Evolutionary conservation across 225 moss, liverwort and hornwort genomes (phyloP).

Genomic region (Takakia lepidozioides): DNA sequence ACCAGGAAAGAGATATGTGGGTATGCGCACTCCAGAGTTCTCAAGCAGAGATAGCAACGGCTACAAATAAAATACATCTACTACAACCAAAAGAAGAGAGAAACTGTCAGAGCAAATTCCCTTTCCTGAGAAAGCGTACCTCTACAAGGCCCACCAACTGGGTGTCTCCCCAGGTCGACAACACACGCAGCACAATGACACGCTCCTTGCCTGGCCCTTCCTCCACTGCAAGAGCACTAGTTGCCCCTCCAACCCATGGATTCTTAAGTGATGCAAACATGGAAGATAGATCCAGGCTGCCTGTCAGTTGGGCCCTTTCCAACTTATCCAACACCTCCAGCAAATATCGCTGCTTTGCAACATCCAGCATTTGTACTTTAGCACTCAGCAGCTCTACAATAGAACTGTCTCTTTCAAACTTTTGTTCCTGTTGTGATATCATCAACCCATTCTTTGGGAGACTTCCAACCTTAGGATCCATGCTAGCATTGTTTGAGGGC

Average conservation of each 20-base stretch:
- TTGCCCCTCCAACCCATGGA: constrained; percentile 15
- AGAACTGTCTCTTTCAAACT: constrained; percentile 16
- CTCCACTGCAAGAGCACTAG: constrained; percentile 19
- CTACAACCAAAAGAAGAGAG: no score
- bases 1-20: no score
- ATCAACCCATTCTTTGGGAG: no score
- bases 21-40: no score
- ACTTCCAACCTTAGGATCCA: no score
- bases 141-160: constrained; percentile 44
- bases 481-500: no score
- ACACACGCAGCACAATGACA: constrained; percentile 31
- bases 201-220: constrained; percentile 20
- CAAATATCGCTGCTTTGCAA: constrained; percentile 34
- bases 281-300: constrained; percentile 31
- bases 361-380: constrained; percentile 41
- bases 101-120: no score
- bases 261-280: constrained; percentile 45
- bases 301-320: constrained; percentile 36
- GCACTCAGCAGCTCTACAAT: constrained; percentile 34
- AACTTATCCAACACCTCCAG: constrained; percentile 36
- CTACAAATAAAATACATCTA: no score
- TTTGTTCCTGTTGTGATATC: no score
- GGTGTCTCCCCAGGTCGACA: constrained; percentile 53
- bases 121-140: no score
- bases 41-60: no score